Conservation (phyloP, 495 filamentous ascomycete species). For the Aspergillus affinis region DNA sequence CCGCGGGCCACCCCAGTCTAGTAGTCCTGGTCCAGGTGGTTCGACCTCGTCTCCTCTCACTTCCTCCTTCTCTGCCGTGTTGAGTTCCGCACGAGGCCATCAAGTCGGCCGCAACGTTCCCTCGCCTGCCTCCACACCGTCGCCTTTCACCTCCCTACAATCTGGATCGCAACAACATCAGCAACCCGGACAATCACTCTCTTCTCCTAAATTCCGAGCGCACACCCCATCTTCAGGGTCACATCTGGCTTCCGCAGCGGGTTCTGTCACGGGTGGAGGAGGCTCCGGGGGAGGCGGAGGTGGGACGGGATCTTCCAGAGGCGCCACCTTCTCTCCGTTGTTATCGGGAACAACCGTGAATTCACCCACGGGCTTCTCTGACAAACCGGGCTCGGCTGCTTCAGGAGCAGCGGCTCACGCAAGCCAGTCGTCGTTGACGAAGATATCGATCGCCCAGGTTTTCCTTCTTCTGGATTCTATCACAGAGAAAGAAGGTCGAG, state of each 20-base stretch:
- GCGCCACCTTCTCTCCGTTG: conserved; percentile 62
- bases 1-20: conserved; percentile 39
- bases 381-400: conserved; percentile 47
- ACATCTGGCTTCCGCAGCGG: conserved; percentile 55
- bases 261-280: conserved; percentile 59
- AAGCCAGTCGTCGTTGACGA: conserved; percentile 59
- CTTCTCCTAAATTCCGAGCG: conserved; percentile 59
- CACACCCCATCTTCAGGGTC: conserved; percentile 61
- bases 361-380: conserved; percentile 58
- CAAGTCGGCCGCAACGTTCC: conserved; percentile 52
- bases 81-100: conserved; percentile 49
- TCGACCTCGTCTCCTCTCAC: conserved; percentile 52
- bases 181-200: conserved; percentile 51
- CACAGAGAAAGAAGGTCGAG: conserved; percentile 83
- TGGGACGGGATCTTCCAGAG: conserved; percentile 53
- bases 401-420: conserved; percentile 38
- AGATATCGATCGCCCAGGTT: conserved; percentile 92
- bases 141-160: conserved; percentile 55
- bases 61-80: conserved; percentile 56
- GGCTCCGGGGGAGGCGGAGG: conserved; percentile 60
- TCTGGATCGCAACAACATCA: conserved; percentile 58
- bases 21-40: conserved; percentile 46
- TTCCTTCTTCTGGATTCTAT: conserved; percentile 91
- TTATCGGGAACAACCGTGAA: conserved; percentile 60
- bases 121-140: conserved; percentile 46